A percentile compares a stretch with the other conserved stretches of the same genome.
These are phyloP conservation scores for Apocynum venetum DNA, from an alignment of 257 asterid genomes.

Conservation along the genomic window DNA sequence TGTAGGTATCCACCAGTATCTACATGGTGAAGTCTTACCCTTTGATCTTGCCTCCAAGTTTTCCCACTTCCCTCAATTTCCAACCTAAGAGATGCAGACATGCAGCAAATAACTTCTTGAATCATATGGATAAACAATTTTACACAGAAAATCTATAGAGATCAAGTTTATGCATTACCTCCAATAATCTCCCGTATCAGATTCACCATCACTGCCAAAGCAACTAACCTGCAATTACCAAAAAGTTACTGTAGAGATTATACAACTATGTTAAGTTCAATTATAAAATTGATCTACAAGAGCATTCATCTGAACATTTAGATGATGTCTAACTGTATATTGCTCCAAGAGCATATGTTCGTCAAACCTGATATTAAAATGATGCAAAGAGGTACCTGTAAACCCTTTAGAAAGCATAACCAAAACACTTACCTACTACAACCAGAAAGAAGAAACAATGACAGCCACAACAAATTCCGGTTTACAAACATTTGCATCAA, in stretches of 20 bases:
- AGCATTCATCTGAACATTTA: neutral
- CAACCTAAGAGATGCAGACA: constrained; percentile 36
- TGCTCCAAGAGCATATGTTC: neutral
- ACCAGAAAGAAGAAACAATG: neutral
- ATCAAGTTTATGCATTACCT: constrained; percentile 37
- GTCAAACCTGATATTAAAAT: neutral
- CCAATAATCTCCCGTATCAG: constrained; percentile 97
- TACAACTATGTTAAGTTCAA: constrained; percentile 2
- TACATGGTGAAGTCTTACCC: constrained; percentile 78
- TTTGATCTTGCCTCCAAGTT: constrained; percentile 98
- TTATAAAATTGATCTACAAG: neutral
- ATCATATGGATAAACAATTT: neutral
- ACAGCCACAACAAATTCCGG: neutral
- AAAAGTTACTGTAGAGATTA: neutral
- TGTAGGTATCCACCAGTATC: constrained; percentile 93
- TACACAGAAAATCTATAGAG: neutral
- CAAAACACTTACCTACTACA: neutral
- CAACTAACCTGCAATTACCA: constrained; percentile 73
- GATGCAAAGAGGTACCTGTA: neutral
- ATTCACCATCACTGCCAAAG: constrained; percentile 75
- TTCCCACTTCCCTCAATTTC: constrained; percentile 95
- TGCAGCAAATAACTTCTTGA: neutral
- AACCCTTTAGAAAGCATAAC: neutral
- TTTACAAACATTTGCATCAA: constrained; percentile 1
- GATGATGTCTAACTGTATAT: neutral